These are phyloP conservation scores for Colletotrichum spinosum DNA, from an alignment of 2,329 filamentous ascomycete genomes.

Conservation along the genomic window DNA sequence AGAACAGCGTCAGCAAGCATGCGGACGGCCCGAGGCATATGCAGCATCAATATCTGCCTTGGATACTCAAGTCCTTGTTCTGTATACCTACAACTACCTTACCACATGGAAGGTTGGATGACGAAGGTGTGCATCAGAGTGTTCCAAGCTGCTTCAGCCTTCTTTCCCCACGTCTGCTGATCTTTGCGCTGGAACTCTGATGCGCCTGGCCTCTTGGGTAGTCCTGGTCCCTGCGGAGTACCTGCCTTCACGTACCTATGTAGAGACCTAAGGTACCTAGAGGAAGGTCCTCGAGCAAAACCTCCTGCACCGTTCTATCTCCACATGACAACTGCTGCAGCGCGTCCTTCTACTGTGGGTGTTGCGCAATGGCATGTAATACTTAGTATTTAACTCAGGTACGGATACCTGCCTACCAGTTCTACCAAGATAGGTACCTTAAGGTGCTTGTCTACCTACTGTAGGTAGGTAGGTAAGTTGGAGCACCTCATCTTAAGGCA, in stretches of 20 bases:
- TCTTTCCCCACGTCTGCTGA: conserved; percentile 3
- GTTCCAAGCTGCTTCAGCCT: background rate
- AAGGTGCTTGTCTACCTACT: background rate
- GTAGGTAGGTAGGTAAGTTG: background rate
- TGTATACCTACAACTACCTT: too few relatives aligned
- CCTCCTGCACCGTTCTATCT: too few relatives aligned
- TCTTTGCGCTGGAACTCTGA: background rate
- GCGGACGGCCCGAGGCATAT: conserved; percentile 7
- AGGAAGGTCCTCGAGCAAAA: too few relatives aligned
- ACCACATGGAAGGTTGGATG: too few relatives aligned
- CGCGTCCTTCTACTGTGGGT: too few relatives aligned
- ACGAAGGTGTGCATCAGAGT: background rate
- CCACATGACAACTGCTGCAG: too few relatives aligned
- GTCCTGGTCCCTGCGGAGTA: too few relatives aligned
- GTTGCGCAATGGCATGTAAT: too few relatives aligned
- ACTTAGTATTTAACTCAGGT: background rate
- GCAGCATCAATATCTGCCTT: too few relatives aligned
- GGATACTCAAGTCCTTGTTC: background rate
- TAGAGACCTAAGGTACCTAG: too few relatives aligned
- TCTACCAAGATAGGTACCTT: background rate
- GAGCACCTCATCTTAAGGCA: background rate
- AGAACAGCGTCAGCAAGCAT: background rate
- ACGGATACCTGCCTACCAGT: background rate
- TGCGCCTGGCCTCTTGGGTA: background rate
- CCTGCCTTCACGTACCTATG: too few relatives aligned